Percentiles rank a stretch among this genome's conserved stretches.
phyloP scores from a whole-genome alignment of 192 early-diverging fungal genomes.

The Mortierella claussenii region DNA sequence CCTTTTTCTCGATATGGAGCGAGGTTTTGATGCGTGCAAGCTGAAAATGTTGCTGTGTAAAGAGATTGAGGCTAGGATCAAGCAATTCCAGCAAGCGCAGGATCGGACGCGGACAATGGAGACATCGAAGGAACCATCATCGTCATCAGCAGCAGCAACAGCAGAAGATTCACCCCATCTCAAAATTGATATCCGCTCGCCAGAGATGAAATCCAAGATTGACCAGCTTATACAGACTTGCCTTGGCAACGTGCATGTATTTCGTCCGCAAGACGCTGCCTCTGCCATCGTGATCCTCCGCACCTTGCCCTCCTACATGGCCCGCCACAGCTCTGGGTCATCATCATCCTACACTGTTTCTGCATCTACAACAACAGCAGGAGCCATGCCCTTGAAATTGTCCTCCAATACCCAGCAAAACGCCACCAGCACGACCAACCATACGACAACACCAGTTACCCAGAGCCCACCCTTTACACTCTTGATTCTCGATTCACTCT shows the following conservation, averaged over 20 bases:
- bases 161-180: background rate
- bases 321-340: background rate
- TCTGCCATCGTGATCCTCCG: conserved; percentile 30
- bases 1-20: conserved; percentile 33
- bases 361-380: conserved; percentile 5
- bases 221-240: conserved; percentile 21
- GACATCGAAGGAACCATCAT: background rate
- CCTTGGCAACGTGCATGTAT: conserved; percentile 33
- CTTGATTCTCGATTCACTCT: conserved; percentile 34
- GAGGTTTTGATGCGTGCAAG: conserved; percentile 15
- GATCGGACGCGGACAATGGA: background rate
- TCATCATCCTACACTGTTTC: background rate
- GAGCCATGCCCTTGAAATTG: too few species aligned
- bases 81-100: background rate
- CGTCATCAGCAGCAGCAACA: background rate
- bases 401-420: too few species aligned
- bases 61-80: conserved; percentile 3
- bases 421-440: too few species aligned
- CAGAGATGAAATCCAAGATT: conserved; percentile 16
- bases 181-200: conserved; percentile 13
- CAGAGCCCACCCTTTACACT: conserved; percentile 20
- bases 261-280: conserved; percentile 33
- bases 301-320: conserved; percentile 25
- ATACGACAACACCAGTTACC: background rate
- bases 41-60: conserved; percentile 10